phyloP scores from a whole-genome alignment of 495 filamentous ascomycete species.

The Penicillium daleae region DNA sequence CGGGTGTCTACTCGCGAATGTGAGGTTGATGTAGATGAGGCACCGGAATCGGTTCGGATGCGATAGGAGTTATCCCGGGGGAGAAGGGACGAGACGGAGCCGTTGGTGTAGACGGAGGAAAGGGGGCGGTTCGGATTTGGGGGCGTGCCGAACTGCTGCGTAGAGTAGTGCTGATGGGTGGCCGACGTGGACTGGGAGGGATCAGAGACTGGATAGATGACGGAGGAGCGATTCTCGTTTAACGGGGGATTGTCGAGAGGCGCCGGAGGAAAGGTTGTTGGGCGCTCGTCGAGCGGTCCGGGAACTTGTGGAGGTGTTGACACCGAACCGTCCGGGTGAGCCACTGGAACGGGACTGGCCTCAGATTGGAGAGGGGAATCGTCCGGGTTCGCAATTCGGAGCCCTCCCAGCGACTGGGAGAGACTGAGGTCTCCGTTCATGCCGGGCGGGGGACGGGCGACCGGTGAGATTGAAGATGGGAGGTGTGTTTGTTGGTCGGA shows the following conservation, averaged over 20 bases:
- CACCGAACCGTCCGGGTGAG: conserved; percentile 32
- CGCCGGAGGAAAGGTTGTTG: conserved; percentile 28
- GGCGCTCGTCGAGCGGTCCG: conserved; percentile 22
- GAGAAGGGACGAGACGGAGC: conserved; percentile 39
- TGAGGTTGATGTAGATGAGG: conserved; percentile 60
- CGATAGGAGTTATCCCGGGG: conserved; percentile 58
- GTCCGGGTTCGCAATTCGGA: conserved; percentile 98
- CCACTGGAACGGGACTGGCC: conserved; percentile 37
- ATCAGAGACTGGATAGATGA: conserved; percentile 29
- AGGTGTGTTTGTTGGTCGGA: conserved; percentile 9
- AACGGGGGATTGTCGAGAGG: conserved; percentile 25
- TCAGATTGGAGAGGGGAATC: conserved; percentile 67
- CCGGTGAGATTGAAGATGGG: conserved; percentile 8
- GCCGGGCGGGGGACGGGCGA: conserved; percentile 25
- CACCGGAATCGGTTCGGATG: conserved; percentile 65
- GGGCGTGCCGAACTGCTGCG: conserved; percentile 46
- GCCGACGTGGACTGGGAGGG: conserved; percentile 27
- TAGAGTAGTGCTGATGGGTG: conserved; percentile 43
- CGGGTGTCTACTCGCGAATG: conserved; percentile 63
- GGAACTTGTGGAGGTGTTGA: conserved; percentile 33
- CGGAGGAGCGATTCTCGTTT: conserved; percentile 37
- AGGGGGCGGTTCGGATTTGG: conserved; percentile 54
- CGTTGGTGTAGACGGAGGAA: conserved; percentile 58
- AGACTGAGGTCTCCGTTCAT: conserved; percentile 96
- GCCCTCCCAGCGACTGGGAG: conserved; percentile 87